Evolutionary conservation across 305 asterid genomes (phyloP), one percentile per base, ranked within the genome.

Genomic region (Fraxinus sp.): DNA sequence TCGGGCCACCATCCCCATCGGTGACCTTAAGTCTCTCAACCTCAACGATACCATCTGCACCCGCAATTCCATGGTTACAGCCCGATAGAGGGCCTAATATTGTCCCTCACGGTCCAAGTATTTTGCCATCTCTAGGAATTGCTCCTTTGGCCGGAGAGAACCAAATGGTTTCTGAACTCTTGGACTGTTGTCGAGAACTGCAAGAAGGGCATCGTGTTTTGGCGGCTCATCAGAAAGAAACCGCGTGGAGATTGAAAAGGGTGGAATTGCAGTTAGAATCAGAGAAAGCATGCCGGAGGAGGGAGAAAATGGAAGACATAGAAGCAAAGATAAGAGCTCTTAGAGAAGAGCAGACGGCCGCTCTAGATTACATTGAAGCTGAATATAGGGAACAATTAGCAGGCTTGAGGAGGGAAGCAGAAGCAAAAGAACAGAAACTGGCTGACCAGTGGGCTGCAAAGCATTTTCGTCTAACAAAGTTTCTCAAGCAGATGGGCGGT

Each of bases 371-470:
- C 64, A 89, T 89, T 68, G 92, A 89, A 71, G 86, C 83, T 11
- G 91, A 89, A 18, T 87, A 85, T 78, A 81, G 82, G 49, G 92
- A 89, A 22, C 90, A 89, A 73, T 62, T 89, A 22, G 86, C 89
- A 0, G 91, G 88, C 30, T 77, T 89, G 80, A 85, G 90, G 83
- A 85, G 87, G 73, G 92, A 89, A 24, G 91, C 92, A 1, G 91
- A 89, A 76, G 87, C 83, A 5, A 89, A 87, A 75, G 92, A 89
- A 59, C 90, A 87, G 84, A 88, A 89, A 77, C 11, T 89, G 59
- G 88, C 90, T 0, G 91, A 89, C 75, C 91, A 87, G 32, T 89
- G 91, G 92, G 84, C 89, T 28, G 85, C 88, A 1, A 89, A 87
- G 80, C 89, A 89, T 80, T 7, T 79, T 0, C 90, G 87, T 64